A percentile compares a stretch with the other conserved stretches of the same genome.
Conservation (phyloP, 257 asterid species). For the Primulina eburnea region DNA sequence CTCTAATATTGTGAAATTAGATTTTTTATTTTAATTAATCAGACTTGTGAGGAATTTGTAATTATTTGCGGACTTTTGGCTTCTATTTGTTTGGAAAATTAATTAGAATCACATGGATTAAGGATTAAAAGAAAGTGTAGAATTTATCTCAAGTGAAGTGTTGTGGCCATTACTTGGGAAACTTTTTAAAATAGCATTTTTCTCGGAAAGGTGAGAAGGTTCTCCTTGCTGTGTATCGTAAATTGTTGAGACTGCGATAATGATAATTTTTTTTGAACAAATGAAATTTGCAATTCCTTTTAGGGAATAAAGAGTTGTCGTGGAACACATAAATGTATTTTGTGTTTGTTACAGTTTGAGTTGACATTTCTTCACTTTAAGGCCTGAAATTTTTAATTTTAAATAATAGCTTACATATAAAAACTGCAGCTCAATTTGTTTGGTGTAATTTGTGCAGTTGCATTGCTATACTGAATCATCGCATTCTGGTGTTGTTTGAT, state of each 20-base stretch:
- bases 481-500: not conserved
- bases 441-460: conserved; percentile 12
- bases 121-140: not conserved
- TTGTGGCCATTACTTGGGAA: not conserved
- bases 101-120: not conserved
- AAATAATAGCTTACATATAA: too few relatives aligned
- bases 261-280: too few relatives aligned
- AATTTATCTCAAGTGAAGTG: not conserved
- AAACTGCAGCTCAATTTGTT: conserved; percentile 6
- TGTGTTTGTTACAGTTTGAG: not conserved
- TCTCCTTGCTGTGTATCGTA: not conserved
- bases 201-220: not conserved
- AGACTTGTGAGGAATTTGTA: not conserved
- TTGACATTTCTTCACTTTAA: not conserved
- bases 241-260: not conserved
- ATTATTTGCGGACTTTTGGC: too few relatives aligned
- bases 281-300: not conserved
- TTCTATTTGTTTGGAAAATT: not conserved
- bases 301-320: not conserved
- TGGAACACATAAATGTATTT: not conserved
- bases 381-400: not conserved
- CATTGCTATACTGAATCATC: conserved; percentile 1
- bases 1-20: not conserved
- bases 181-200: not conserved
- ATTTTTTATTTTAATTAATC: too few relatives aligned